Evolutionary conservation across 139 green algal species (phyloP), one percentile per base, ranked within the genome.

Genomic region (Haematococcus lacustris): DNA sequence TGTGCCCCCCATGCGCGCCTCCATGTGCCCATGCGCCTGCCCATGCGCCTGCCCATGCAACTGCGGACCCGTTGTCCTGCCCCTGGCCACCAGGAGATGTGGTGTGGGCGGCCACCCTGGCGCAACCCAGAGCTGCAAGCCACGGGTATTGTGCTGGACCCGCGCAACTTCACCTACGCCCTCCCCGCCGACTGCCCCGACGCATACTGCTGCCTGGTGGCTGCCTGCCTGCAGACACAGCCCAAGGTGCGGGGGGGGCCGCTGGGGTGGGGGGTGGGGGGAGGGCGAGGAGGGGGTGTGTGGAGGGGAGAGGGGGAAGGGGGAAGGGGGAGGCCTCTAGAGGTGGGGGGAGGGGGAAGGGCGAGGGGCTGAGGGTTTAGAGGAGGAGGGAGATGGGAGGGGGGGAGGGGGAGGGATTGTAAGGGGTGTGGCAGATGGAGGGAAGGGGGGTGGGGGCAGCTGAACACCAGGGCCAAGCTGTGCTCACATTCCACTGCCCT

Each of bases 161-260:
- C 66, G 3, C 66, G 40, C 17, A 71, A 26, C 3, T 61, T 60
- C 34, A 7, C 3, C 28, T 53, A 71, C 66, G 5, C 28, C 21
- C 30, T 71, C 40, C 66, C 66, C 3, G 9, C 40, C 26, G 25
- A 17, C 4, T 71, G 66, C 66, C 66, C 66, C 13, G 2, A 39
- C 6, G 40, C 6, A n/a, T 71, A 62, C 66, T 25, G 28, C 3
- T 13, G 25, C 3, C n/a, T 71, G 3, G 26, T 71, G 7, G 6
- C 6, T 3, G 66, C 66, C 28, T 71, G 66, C 66, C 30, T 71
- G 28, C 30, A 60, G 13, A 13, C 21, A 43, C 39, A 50, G 35
- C 35, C 63, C 4, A 69, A 69, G 63, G 63, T 40, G 63, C 63
- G 63, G n/a, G n/a, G n/a, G n/a, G n/a, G n/a, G n/a, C n/a, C n/a